Conservation (phyloP, 202 grass and related monocot genomes). For the Brachypodium distachyon region DNA sequence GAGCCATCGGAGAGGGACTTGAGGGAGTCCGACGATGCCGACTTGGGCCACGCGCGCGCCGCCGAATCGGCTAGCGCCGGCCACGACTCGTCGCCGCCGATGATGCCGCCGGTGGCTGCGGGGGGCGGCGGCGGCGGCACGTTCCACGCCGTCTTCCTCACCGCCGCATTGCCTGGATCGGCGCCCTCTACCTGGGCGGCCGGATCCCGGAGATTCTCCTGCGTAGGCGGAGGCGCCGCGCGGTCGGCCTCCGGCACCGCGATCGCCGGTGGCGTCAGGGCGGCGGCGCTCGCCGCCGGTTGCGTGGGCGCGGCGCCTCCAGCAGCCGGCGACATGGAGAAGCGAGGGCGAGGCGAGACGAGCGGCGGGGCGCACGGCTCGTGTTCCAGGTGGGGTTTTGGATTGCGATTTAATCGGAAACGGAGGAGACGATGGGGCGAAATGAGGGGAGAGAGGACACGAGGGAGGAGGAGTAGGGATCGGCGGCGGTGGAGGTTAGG, state of each 20-base stretch:
- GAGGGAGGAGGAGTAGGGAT: neutral
- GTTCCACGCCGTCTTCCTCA: constrained; percentile 48
- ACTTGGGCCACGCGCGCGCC: constrained; percentile 23
- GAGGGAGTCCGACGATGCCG: constrained; percentile 44
- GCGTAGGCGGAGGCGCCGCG: neutral
- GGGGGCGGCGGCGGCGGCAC: constrained; percentile 19
- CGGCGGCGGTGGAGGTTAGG: constrained; percentile 11
- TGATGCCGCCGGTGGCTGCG: constrained; percentile 7
- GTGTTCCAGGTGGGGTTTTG: neutral
- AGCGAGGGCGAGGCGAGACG: too few species aligned
- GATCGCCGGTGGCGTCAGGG: neutral
- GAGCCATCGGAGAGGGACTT: constrained; percentile 52
- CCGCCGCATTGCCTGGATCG: constrained; percentile 39
- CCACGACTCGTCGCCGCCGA: constrained; percentile 52
- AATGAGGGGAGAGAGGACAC: neutral
- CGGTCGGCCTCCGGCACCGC: neutral
- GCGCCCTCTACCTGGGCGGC: neutral
- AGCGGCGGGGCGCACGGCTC: neutral
- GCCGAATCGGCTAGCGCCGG: constrained; percentile 36
- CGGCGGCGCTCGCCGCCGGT: neutral
- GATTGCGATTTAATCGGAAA: constrained; percentile 4
- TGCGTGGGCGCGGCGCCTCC: constrained; percentile 17
- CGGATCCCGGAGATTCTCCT: constrained; percentile 11
- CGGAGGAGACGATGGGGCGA: neutral
- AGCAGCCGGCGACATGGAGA: constrained; percentile 28